Base-by-base conservation (phyloP, 2,329 filamentous ascomycete species). In the Xylaria sp. region DNA sequence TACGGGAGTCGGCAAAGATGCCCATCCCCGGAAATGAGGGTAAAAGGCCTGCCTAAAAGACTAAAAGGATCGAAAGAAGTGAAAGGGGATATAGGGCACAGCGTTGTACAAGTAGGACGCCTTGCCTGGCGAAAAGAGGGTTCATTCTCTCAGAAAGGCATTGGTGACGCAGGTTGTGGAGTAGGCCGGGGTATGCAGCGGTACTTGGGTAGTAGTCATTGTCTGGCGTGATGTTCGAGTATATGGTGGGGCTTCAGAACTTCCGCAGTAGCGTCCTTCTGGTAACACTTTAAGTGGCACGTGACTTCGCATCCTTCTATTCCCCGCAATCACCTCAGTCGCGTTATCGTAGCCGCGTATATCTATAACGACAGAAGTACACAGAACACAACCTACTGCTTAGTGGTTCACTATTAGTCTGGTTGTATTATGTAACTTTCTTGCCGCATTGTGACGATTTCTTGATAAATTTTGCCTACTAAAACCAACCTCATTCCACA, bases 221-320 rank as follows among this genome's bases (percentile, higher is more conserved):
- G 53, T 20, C 15, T 60, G 26, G 20, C 13, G 15, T 7, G 28
- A 33, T 20, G 17, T 13, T 46, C 7, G 23, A 26, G 58, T 46
- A 36, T 13, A 48, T 36, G 38, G 57, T 49, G 51, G 60, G 20
- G 65, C 13, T 63, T 28, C 23, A 59, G 54, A 59, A 67, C 63
- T 62, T 73, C 49, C 7, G 46, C 23, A 48, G 13, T 42, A 48
- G 40, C 20, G 13, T 26, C 44, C 15, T 40, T 13, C 38, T 17
- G 6, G 38, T 4, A 15, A 13, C 6, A 28, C 17, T 17, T 9
- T 15, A 23, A 20, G 53, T 46, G 54, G 53, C 74, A 76, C 73
- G 73, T 76, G 75, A 75, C 42, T 72, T 75, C 75, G 75, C 72
- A 75, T 72, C 38, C 26, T 26, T 23, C 28, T 28, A n/a, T 33